Percentiles rank a stretch among this genome's conserved stretches.
Conservation (phyloP, 2,329 filamentous ascomycete species). For the Ceratocystis albifundus region DNA sequence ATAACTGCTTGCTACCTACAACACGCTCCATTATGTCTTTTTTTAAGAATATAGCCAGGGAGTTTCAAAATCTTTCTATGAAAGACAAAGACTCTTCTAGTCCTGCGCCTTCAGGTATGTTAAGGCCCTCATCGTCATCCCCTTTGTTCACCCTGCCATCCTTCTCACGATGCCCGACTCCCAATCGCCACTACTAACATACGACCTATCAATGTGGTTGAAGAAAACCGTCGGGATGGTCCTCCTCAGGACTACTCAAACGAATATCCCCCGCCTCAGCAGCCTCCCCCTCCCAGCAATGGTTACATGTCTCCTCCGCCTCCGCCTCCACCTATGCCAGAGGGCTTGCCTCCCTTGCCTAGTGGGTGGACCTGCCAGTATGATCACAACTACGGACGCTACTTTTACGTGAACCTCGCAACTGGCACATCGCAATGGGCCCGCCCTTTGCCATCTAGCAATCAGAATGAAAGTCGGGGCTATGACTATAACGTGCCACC, state of each 20-base stretch:
- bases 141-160: background rate
- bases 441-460: constrained; percentile 33
- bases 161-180: constrained; percentile 8
- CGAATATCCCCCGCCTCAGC: constrained; percentile 20
- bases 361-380: constrained; percentile 53
- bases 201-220: background rate
- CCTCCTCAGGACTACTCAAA: background rate
- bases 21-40: constrained; percentile 33
- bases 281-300: constrained; percentile 18
- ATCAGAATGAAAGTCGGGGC: constrained; percentile 12
- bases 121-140: background rate
- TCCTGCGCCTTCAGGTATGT: constrained; percentile 7
- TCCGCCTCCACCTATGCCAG: constrained; percentile 25
- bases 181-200: background rate
- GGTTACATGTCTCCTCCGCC: constrained; percentile 18
- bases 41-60: constrained; percentile 35
- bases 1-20: background rate
- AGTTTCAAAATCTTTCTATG: constrained; percentile 39
- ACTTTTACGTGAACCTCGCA: constrained; percentile 53
- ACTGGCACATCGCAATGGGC: constrained; percentile 56
- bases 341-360: constrained; percentile 40
- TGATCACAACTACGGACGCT: constrained; percentile 49
- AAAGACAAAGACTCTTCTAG: constrained; percentile 27
- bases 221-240: constrained; percentile 7
- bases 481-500: constrained; percentile 6